Evolutionary conservation across 1,284 basidiomycete species (phyloP).

Genomic region (Coriolopsis trogii): DNA sequence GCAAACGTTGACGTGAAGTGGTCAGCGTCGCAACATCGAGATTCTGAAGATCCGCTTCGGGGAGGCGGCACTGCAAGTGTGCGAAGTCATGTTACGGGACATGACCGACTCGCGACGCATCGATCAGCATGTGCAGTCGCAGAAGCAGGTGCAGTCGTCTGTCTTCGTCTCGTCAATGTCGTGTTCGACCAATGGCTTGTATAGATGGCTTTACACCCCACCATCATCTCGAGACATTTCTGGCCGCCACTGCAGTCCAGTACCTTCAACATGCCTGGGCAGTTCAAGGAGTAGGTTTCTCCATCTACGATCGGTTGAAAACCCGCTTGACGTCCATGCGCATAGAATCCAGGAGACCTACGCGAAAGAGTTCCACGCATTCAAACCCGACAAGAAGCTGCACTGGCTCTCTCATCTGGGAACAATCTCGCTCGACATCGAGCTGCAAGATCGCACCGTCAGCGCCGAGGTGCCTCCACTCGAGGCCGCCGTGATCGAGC

Average conservation of each 20-base stretch:
- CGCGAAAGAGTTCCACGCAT: constrained; percentile 71
- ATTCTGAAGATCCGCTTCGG: constrained; percentile 94
- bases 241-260: constrained; percentile 85
- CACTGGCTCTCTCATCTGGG: constrained; percentile 88
- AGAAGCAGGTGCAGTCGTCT: constrained; percentile 54
- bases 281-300: constrained; percentile 69
- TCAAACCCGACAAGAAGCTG: constrained; percentile 90
- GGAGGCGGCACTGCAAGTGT: constrained; percentile 86
- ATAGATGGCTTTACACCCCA: constrained; percentile 80
- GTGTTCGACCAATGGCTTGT: neutral
- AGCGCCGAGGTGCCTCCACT: constrained; percentile 81
- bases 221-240: constrained; percentile 90
- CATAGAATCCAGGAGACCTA: constrained; percentile 76
- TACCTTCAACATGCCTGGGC: constrained; percentile 79
- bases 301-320: neutral
- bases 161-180: neutral
- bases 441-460: constrained; percentile 78
- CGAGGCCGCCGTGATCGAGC: constrained; percentile 87
- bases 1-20: neutral
- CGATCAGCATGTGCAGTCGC: constrained; percentile 82
- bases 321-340: neutral
- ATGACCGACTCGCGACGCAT: constrained; percentile 91
- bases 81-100: constrained; percentile 96
- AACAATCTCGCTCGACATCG: constrained; percentile 75
- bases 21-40: constrained; percentile 86